These are phyloP conservation scores for Yamadazyma dushanensis DNA, from an alignment of 1,139 yeast genomes.

Conservation along the genomic window DNA sequence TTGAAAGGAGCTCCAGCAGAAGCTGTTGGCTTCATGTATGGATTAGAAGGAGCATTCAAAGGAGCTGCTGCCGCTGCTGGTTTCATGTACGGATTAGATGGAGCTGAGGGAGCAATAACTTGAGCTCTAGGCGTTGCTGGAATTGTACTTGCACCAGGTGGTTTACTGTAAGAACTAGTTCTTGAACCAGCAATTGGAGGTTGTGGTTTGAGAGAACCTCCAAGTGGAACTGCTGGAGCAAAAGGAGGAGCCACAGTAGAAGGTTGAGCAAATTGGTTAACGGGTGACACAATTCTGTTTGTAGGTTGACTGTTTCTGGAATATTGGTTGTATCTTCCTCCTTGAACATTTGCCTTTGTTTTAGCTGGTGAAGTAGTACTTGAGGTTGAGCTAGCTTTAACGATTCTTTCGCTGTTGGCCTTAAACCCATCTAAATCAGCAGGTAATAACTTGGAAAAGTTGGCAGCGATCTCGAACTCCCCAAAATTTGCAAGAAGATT, in stretches of 20 bases:
- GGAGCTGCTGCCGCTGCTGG: conserved; percentile 1
- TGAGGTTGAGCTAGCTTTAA: no score
- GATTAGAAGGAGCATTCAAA: conserved; percentile 10
- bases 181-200: no score
- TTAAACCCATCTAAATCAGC: conserved; percentile 44
- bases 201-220: not conserved
- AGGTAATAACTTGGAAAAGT: conserved; percentile 70
- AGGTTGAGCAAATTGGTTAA: not conserved
- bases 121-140: conserved; percentile 8
- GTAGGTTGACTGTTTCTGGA: conserved; percentile 6
- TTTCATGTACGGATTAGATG: conserved; percentile 2
- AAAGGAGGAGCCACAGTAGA: conserved; percentile 4
- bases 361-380: no score
- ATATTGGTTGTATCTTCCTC: conserved; percentile 8
- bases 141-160: not conserved
- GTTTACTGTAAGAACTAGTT: conserved; percentile 1
- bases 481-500: conserved; percentile 81
- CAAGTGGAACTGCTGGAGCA: conserved; percentile 11
- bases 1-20: conserved; percentile 17
- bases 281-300: conserved; percentile 11
- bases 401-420: conserved; percentile 74
- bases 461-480: conserved; percentile 76
- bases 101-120: conserved; percentile 5
- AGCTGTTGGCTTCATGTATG: conserved; percentile 16
- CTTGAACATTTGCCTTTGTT: no score